Conservation (phyloP, 2,329 filamentous ascomycete species). For the Aspergillus clavatus region DNA sequence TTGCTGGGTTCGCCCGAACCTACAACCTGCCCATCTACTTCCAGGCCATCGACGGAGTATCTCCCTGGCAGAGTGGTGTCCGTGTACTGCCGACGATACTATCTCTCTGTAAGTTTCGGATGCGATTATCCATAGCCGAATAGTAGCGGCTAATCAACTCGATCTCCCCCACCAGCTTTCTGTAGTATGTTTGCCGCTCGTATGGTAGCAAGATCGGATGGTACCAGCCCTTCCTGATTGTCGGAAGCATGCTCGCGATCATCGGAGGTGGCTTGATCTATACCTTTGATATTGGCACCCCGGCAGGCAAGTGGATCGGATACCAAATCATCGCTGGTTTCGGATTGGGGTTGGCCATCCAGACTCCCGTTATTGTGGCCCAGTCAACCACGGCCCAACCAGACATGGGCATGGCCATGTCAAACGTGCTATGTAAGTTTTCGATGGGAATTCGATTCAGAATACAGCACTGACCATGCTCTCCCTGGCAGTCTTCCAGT, state of each 20-base stretch:
- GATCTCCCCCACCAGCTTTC: background rate
- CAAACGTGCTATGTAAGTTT: too few relatives aligned
- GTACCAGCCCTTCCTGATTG: background rate
- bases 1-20: too few relatives aligned
- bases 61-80: background rate
- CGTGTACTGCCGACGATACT: background rate
- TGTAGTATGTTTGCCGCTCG: too few relatives aligned
- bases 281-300: background rate
- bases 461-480: background rate
- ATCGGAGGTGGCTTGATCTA: slow-evolving; percentile 1
- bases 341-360: background rate
- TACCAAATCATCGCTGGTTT: slow-evolving; percentile 1
- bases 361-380: background rate
- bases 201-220: background rate
- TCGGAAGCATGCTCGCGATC: background rate
- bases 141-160: background rate
- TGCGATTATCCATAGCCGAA: too few relatives aligned
- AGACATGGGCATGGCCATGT: too few relatives aligned
- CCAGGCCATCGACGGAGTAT: background rate
- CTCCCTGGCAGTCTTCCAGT: background rate
- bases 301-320: background rate
- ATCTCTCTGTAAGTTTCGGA: too few relatives aligned
- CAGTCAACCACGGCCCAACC: background rate
- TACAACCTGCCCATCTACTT: background rate
- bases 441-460: too few relatives aligned